phyloP scores from a whole-genome alignment of 495 filamentous ascomycete genomes.

The Trichoderma virens region DNA sequence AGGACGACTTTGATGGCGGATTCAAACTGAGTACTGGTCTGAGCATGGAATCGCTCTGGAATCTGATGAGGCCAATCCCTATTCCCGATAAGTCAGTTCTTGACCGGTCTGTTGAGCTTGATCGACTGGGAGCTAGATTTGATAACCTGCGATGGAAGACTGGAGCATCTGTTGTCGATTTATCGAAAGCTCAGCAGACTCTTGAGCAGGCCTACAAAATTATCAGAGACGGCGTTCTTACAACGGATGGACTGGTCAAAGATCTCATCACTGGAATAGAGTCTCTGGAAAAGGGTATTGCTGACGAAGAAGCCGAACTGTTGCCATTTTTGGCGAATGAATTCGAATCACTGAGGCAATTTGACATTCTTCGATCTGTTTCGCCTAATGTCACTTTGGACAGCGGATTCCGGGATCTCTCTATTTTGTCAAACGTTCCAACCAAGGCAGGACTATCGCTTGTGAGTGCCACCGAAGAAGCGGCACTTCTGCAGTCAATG shows the following conservation, averaged over 20 bases:
- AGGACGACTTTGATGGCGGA: conserved; percentile 36
- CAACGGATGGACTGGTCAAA: conserved; percentile 37
- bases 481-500: conserved; percentile 31
- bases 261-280: conserved; percentile 50
- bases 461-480: conserved; percentile 26
- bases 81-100: conserved; percentile 37
- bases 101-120: conserved; percentile 51
- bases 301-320: conserved; percentile 29
- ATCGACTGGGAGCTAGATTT: conserved; percentile 65
- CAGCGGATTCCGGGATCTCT: conserved; percentile 22
- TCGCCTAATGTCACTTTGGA: conserved; percentile 14
- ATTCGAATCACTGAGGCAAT: conserved; percentile 63
- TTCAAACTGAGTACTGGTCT: conserved; percentile 65
- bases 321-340: conserved; percentile 50
- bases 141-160: conserved; percentile 53
- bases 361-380: conserved; percentile 38
- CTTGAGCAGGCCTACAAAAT: conserved; percentile 43
- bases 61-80: conserved; percentile 52
- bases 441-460: conserved; percentile 38
- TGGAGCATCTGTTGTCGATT: conserved; percentile 32
- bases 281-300: conserved; percentile 41
- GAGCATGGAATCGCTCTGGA: conserved; percentile 83
- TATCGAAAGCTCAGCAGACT: conserved; percentile 41
- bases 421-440: conserved; percentile 39
- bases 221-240: conserved; percentile 34